Conservation (phyloP, 2,329 filamentous ascomycete genomes). For the Penicillium digitatum region DNA sequence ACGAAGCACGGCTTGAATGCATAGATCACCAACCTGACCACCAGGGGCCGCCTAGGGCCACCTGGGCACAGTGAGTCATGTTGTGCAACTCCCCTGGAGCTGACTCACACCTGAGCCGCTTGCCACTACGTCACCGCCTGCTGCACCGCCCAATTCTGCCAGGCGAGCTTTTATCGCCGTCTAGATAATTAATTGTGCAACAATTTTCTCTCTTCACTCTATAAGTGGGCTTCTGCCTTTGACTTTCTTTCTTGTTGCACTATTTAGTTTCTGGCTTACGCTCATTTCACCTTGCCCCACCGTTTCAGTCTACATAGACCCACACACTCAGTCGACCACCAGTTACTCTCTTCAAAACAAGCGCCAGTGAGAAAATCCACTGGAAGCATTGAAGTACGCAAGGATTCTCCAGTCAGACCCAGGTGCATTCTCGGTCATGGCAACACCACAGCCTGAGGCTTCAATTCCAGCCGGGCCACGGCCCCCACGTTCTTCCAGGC, state of each 20-base stretch:
- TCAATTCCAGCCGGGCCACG: background rate
- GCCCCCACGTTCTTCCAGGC: slow-evolving; percentile 19
- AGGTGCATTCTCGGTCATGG: slow-evolving; percentile 5
- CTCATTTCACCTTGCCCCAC: background rate
- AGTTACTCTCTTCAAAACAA: background rate
- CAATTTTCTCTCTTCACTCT: background rate
- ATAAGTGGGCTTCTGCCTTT: slow-evolving; percentile 1
- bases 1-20: slow-evolving; percentile 1
- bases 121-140: slow-evolving; percentile 15
- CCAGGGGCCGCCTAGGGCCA: background rate
- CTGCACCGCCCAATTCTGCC: slow-evolving; percentile 20
- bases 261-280: background rate
- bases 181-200: slow-evolving; percentile 11
- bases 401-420: background rate
- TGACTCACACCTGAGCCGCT: slow-evolving; percentile 1
- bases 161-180: slow-evolving; percentile 18
- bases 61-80: slow-evolving; percentile 8
- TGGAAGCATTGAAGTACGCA: background rate
- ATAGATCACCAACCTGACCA: slow-evolving; percentile 6
- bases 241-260: background rate
- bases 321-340: background rate
- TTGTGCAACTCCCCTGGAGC: background rate
- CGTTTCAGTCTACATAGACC: background rate
- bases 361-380: slow-evolving; percentile 1
- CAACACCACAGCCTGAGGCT: slow-evolving; percentile 1